Base-by-base conservation (phyloP, 257 asterid species). In the Jaltomata sinuosa region DNA sequence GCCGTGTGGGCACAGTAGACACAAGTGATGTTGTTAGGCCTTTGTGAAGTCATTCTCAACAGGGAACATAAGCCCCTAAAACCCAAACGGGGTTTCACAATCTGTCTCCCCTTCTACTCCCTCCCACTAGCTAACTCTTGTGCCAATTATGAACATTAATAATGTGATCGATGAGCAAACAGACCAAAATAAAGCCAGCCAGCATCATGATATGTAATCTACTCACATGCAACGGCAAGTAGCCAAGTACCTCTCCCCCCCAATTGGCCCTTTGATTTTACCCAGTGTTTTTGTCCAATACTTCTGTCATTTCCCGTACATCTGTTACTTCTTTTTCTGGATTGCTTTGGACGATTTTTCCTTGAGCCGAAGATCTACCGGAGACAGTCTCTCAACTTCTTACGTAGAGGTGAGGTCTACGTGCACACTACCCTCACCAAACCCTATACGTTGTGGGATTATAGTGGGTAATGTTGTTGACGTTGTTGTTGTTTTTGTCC, bases 11-110 rank as follows among this genome's bases (percentile, higher is more conserved):
- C 42, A 22, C 47, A 19, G 10, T 29, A 52, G 22, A 82, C 83
- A 82, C 83, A 81, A 65, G 64, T 83, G 83, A 81, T 85, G 78
- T 45, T 81, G 57, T 72, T 25, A 27, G 50, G 68, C 38, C 22
- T 74, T 25, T 19, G 67, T 83, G 21, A 79, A 40, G 88, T 86
- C 86, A 86, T 86, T 86, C 84, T 77, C 82, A 77, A 49, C 62
- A 49, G 82, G 82, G 82, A 77, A 77, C 82, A 77, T 29, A 49
- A 29, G 29, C 82, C 15, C 82, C 45, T 47, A 77, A 77, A 3
- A 29, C 62, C 82, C 64, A 77, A 27, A 49, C 64, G 82, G 82
- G 82, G 62, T 77, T 77, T 77, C 82, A 49, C 64, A 77, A 77
- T 86, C 84, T 25, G 29, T 82, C 84, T 77, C 84, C 88, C 86